Conservation (phyloP, 495 filamentous ascomycete genomes). For the Aspergillus sparsus region DNA sequence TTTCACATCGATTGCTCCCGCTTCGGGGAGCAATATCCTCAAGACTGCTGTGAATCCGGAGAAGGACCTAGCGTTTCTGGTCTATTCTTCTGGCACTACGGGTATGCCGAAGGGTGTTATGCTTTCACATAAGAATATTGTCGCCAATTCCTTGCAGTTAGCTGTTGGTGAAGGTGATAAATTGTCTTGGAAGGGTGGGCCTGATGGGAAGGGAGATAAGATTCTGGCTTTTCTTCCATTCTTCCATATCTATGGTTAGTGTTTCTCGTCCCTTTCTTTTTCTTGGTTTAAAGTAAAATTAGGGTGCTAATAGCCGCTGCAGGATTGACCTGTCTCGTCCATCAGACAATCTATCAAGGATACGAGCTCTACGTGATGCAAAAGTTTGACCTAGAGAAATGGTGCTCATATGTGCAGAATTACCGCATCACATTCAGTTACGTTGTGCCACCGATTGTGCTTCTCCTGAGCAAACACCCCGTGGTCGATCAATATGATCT, state of each 20-base stretch:
- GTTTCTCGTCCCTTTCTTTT: not conserved
- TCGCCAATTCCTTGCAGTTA: conserved; percentile 65
- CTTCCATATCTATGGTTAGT: conserved; percentile 85
- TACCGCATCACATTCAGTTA: conserved; percentile 74
- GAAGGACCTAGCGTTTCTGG: conserved; percentile 61
- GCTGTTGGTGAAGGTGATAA: conserved; percentile 58
- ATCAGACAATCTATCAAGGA: conserved; percentile 64
- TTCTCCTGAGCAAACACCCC: conserved; percentile 77
- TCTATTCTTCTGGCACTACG: conserved; percentile 86
- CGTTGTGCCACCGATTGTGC: conserved; percentile 79
- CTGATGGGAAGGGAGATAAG: conserved; percentile 64
- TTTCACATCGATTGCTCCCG: too few relatives aligned
- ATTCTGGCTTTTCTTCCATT: conserved; percentile 84
- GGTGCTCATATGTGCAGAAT: conserved; percentile 74
- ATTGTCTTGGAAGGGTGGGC: too few relatives aligned
- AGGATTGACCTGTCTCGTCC: conserved; percentile 67
- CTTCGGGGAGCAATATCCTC: conserved; percentile 35
- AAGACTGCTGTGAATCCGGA: conserved; percentile 53
- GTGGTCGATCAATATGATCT: conserved; percentile 77
- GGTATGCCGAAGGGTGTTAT: conserved; percentile 92
- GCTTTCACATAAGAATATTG: conserved; percentile 78
- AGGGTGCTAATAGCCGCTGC: conserved; percentile 46
- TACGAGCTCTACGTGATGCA: conserved; percentile 70
- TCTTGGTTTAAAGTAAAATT: too few relatives aligned
- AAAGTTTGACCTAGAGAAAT: conserved; percentile 78